Percentiles rank a stretch among this genome's conserved stretches.
Conservation (phyloP, 1,284 basidiomycete genomes). For the Ceraceosorus bombacis region DNA sequence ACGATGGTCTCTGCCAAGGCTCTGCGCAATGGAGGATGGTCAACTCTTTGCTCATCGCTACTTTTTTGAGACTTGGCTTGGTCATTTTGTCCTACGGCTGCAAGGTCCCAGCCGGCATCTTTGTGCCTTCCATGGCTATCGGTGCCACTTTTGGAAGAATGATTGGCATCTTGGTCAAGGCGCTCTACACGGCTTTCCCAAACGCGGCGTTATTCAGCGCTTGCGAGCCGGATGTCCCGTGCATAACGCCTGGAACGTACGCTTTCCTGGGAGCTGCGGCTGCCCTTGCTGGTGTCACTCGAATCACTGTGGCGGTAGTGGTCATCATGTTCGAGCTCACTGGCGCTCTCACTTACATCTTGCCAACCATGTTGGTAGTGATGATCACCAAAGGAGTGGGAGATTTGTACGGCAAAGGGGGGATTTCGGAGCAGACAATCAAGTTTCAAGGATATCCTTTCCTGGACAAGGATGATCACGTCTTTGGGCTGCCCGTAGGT, state of each 20-base stretch:
- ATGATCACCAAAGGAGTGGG: slow-evolving; percentile 94
- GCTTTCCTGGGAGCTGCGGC: slow-evolving; percentile 73
- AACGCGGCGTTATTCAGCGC: slow-evolving; percentile 77
- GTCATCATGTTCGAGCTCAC: slow-evolving; percentile 99
- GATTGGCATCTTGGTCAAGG: slow-evolving; percentile 90
- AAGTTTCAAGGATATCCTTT: slow-evolving; percentile 94
- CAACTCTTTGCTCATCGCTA: slow-evolving; percentile 84
- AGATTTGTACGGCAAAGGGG: slow-evolving; percentile 84
- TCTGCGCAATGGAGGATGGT: slow-evolving; percentile 89
- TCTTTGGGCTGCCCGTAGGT: slow-evolving; percentile 72
- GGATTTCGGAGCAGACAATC: slow-evolving; percentile 96
- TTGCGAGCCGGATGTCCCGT: slow-evolving; percentile 74
- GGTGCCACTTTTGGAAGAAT: slow-evolving; percentile 92
- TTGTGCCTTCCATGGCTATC: slow-evolving; percentile 94
- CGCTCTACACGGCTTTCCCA: slow-evolving; percentile 78
- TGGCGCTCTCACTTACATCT: slow-evolving; percentile 90
- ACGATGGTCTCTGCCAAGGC: slow-evolving; percentile 90
- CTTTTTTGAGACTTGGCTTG: slow-evolving; percentile 73
- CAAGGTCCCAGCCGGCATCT: slow-evolving; percentile 95
- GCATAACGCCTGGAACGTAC: slow-evolving; percentile 70
- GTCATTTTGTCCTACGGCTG: slow-evolving; percentile 90
- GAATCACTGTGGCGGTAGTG: slow-evolving; percentile 81
- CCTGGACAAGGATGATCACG: slow-evolving; percentile 70
- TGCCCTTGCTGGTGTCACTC: slow-evolving; percentile 64
- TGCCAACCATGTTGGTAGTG: slow-evolving; percentile 97